Evolutionary conservation across 1,284 basidiomycete species (phyloP).

Genomic region (Cryptococcus floricola): DNA sequence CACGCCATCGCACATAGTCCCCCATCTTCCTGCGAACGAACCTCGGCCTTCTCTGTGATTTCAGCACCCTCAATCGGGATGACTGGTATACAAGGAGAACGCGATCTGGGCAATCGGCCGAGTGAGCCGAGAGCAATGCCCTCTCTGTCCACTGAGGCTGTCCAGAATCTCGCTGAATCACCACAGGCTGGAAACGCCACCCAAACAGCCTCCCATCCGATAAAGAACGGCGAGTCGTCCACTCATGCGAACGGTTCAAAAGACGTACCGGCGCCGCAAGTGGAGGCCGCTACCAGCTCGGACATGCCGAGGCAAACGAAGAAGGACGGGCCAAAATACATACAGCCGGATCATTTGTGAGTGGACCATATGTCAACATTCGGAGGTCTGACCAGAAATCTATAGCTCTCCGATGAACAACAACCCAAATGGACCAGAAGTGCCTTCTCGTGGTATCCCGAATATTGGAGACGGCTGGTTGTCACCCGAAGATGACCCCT

Average conservation of each 20-base stretch:
- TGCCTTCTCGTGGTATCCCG: slow-evolving; percentile 7
- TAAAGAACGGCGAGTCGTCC: neutral
- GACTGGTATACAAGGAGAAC: neutral
- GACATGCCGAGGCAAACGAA: neutral
- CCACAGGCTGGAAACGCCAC: neutral
- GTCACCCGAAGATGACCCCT: slow-evolving; percentile 72
- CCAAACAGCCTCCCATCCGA: neutral
- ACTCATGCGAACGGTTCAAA: neutral
- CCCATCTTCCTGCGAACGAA: no score
- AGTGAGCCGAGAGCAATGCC: neutral
- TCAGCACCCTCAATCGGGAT: neutral
- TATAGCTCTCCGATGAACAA: slow-evolving; percentile 28
- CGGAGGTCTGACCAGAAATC: neutral
- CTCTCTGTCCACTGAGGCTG: neutral
- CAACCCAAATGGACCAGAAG: slow-evolving; percentile 12
- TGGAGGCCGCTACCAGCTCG: neutral
- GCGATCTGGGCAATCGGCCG: neutral
- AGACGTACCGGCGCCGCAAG: neutral
- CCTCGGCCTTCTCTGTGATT: neutral
- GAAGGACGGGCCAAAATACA: slow-evolving; percentile 9
- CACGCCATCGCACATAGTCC: no score
- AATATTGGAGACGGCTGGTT: slow-evolving; percentile 27
- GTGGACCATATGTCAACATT: neutral
- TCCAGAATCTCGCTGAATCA: neutral
- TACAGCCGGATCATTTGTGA: slow-evolving; percentile 23